Evolutionary conservation across 1,139 yeast genomes (phyloP).

Genomic region (Lodderomyces elongisporus): DNA sequence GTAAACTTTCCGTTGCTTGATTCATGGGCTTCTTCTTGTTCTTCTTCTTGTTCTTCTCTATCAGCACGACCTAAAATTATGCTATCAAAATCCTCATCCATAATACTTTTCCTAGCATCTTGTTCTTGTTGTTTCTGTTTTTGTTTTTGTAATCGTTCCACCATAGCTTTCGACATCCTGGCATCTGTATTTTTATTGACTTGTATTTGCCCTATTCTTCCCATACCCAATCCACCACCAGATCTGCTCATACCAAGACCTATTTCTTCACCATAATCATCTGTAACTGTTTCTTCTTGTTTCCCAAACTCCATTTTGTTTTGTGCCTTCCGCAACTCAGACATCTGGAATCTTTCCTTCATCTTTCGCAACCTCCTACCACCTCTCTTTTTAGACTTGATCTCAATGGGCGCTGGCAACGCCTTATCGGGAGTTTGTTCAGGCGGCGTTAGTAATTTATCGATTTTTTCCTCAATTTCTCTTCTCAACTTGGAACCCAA

Average conservation of each 20-base stretch:
- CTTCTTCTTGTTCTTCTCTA: neutral
- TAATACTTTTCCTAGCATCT: conserved; percentile 5
- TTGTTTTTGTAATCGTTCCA: conserved; percentile 32
- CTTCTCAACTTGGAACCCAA: conserved; percentile 54
- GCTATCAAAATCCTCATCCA: conserved; percentile 15
- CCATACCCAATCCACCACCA: conserved; percentile 23
- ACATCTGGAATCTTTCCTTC: conserved; percentile 75
- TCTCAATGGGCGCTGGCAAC: conserved; percentile 76
- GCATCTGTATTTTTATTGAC: conserved; percentile 42
- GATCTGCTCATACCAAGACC: conserved; percentile 73
- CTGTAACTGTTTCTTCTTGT: conserved; percentile 57
- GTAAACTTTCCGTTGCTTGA: neutral
- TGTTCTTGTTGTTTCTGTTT: conserved; percentile 11
- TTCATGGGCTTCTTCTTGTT: neutral
- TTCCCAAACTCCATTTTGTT: conserved; percentile 82
- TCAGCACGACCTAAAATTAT: conserved; percentile 10
- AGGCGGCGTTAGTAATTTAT: conserved; percentile 76
- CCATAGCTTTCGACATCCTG: conserved; percentile 51
- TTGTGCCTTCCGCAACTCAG: conserved; percentile 78
- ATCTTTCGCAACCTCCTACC: conserved; percentile 76
- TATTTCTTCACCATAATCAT: conserved; percentile 71
- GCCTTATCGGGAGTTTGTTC: conserved; percentile 66
- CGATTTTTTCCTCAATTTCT: conserved; percentile 61
- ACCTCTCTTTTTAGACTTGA: conserved; percentile 77
- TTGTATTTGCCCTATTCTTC: conserved; percentile 33